Percentiles rank a stretch among this genome's conserved stretches.
phyloP scores from a whole-genome alignment of 2,329 filamentous ascomycete genomes.

The Colletotrichum noveboracense region DNA sequence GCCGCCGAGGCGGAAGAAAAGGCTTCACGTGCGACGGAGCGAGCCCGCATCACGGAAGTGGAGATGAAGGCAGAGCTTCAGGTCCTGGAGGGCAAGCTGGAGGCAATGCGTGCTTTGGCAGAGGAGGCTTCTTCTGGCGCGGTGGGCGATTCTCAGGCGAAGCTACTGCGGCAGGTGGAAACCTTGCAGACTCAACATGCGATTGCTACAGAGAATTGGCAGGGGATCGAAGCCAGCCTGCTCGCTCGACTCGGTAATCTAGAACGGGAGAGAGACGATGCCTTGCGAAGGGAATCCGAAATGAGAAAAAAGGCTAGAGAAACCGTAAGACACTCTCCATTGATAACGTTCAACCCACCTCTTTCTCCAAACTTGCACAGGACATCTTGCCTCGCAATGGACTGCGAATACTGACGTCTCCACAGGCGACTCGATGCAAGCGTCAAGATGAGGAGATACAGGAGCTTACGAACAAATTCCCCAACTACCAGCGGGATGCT shows the following conservation, averaged over 20 bases:
- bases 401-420: slow-evolving; percentile 27
- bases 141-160: slow-evolving; percentile 83
- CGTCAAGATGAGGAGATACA: slow-evolving; percentile 85
- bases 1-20: slow-evolving; percentile 77
- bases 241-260: slow-evolving; percentile 77
- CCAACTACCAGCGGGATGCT: slow-evolving; percentile 69
- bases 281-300: slow-evolving; percentile 81
- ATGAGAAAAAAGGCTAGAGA: slow-evolving; percentile 90
- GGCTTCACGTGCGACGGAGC: slow-evolving; percentile 74
- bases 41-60: slow-evolving; percentile 69
- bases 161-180: slow-evolving; percentile 91
- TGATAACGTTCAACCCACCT: neutral
- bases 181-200: slow-evolving; percentile 95
- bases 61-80: slow-evolving; percentile 82
- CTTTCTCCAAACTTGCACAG: neutral
- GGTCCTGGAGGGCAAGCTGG: slow-evolving; percentile 86
- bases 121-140: slow-evolving; percentile 89
- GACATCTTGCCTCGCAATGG: neutral
- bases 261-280: slow-evolving; percentile 92
- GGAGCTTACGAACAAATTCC: slow-evolving; percentile 65
- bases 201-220: slow-evolving; percentile 95
- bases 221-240: slow-evolving; percentile 89
- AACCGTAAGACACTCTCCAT: slow-evolving; percentile 60
- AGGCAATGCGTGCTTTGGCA: slow-evolving; percentile 81
- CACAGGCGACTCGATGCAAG: slow-evolving; percentile 66